Conservation (phyloP, 2,329 filamentous ascomycete species). For the Sporothrix inflata region DNA sequence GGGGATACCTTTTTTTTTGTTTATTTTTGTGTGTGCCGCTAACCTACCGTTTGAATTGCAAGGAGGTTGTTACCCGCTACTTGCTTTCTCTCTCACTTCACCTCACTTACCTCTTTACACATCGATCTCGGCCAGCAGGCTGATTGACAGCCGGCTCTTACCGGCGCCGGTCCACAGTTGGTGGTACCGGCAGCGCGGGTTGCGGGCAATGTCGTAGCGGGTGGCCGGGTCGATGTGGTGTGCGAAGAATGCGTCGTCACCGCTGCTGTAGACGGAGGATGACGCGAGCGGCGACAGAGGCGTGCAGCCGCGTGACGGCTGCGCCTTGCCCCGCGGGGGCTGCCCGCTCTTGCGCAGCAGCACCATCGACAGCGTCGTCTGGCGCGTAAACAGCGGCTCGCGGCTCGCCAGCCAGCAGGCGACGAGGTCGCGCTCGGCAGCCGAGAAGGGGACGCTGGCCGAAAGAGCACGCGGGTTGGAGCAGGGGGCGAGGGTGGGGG, state of each 20-base stretch:
- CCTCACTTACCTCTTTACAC: background rate
- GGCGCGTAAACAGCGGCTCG: constrained; percentile 24
- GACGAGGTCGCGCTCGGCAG: background rate
- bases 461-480: background rate
- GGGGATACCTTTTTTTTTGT: background rate
- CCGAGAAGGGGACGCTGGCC: background rate
- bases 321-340: background rate
- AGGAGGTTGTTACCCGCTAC: background rate
- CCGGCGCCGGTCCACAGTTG: constrained; percentile 26
- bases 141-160: constrained; percentile 23
- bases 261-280: background rate
- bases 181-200: constrained; percentile 23
- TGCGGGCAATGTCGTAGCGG: constrained; percentile 10
- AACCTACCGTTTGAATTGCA: background rate
- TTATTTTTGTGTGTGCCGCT: background rate
- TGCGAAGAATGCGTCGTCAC: background rate
- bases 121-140: background rate
- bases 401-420: constrained; percentile 16
- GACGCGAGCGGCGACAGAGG: background rate
- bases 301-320: background rate
- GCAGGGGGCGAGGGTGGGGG: background rate
- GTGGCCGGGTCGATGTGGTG: background rate
- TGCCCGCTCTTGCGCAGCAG: background rate
- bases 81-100: background rate
- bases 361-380: background rate